phyloP scores from a whole-genome alignment of 106 monocot genomes.

The Phalaenopsis aphrodite region DNA sequence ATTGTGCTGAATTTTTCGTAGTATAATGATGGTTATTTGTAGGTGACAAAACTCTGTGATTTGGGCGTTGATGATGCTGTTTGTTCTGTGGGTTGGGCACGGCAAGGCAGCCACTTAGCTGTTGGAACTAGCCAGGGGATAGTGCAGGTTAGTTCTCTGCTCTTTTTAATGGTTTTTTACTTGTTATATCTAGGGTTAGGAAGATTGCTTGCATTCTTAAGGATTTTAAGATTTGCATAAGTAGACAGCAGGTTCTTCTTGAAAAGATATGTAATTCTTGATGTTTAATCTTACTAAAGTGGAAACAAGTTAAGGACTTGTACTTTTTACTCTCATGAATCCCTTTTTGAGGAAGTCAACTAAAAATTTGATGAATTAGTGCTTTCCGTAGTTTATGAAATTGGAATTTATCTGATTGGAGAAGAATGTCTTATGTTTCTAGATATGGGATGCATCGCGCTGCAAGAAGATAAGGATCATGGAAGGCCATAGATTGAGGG shows the following conservation, averaged over 20 bases:
- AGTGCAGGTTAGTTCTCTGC: constrained; percentile 47
- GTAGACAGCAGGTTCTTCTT: too few species aligned
- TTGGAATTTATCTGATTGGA: neutral
- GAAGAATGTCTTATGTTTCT: neutral
- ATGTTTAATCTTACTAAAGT: neutral
- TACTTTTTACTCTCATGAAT: neutral
- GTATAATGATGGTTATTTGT: neutral
- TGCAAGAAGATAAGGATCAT: constrained; percentile 79
- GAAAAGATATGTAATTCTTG: neutral
- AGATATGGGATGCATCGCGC: constrained; percentile 96
- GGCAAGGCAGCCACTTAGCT: constrained; percentile 70
- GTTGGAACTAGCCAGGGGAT: constrained; percentile 84
- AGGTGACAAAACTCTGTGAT: constrained; percentile 91
- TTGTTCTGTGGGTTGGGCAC: constrained; percentile 92
- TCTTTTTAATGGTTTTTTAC: neutral
- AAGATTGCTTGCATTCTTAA: neutral
- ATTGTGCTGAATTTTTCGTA: neutral
- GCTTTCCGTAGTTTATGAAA: neutral
- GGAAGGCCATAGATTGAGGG: constrained; percentile 79
- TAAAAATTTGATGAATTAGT: neutral
- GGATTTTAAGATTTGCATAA: neutral
- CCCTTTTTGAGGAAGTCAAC: neutral
- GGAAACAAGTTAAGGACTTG: neutral
- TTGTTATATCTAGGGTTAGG: neutral
- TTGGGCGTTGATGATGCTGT: constrained; percentile 81